phyloP scores from a whole-genome alignment of 805 yeast genomes.

The Hermanozyma aechmeae region DNA sequence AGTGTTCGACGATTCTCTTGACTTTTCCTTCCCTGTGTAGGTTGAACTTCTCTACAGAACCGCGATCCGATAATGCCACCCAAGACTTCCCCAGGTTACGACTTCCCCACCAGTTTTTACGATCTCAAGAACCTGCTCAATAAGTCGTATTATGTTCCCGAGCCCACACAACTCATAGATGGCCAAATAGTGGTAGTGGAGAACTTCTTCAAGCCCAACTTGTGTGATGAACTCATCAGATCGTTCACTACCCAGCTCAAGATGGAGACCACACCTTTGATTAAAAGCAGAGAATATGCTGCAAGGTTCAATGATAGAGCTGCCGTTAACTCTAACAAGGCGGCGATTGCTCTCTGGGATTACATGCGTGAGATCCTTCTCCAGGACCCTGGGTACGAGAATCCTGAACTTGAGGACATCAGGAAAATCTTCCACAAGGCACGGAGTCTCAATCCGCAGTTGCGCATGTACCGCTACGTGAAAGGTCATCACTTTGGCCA shows the following conservation, averaged over 20 bases:
- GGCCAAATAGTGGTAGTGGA: too few species aligned
- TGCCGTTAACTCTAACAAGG: slow-evolving; percentile 26
- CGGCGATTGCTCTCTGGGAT: slow-evolving; percentile 34
- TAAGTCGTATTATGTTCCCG: too few species aligned
- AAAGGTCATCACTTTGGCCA: slow-evolving; percentile 51
- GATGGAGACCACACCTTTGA: slow-evolving; percentile 39
- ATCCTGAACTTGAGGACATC: slow-evolving; percentile 15
- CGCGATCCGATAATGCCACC: too few species aligned
- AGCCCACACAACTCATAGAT: too few species aligned
- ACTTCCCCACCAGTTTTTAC: too few species aligned
- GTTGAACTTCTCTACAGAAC: too few species aligned
- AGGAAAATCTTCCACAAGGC: slow-evolving; percentile 26
- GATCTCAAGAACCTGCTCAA: too few species aligned
- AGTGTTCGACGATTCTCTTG: too few species aligned
- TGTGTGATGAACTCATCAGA: too few species aligned
- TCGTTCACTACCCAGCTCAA: slow-evolving; percentile 6
- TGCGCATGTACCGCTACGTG: slow-evolving; percentile 45
- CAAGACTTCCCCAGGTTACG: too few species aligned
- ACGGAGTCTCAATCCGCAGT: slow-evolving; percentile 44
- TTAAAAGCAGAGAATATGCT: slow-evolving; percentile 45
- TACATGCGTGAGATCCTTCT: slow-evolving; percentile 25
- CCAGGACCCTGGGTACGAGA: slow-evolving; percentile 17
- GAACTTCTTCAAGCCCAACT: too few species aligned
- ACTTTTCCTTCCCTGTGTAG: too few species aligned
- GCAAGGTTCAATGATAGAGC: slow-evolving; percentile 48